Base-by-base conservation (phyloP, 352 stramenopile genomes). In the Phytopythium helicoides region DNA sequence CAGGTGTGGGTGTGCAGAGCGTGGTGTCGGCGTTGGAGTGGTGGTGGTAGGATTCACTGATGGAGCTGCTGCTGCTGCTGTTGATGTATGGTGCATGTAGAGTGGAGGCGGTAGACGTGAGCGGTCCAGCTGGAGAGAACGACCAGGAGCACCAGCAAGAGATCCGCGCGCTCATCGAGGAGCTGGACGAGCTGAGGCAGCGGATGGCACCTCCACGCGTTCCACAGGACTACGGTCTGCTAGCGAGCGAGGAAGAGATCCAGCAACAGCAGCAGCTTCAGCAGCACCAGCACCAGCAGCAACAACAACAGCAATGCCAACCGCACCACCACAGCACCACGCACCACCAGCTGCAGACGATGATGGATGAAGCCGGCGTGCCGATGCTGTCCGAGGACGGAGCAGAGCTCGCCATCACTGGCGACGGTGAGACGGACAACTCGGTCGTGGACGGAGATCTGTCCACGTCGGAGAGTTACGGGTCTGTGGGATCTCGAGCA, bases 141-240 rank as follows among this genome's bases (percentile, higher is more conserved):
- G 39, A 46, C 39, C 8, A 35, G 14, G 82, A 81, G 51, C 73
- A 85, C 42, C 62, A 73, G 23, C 46, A 75, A 37, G 71, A 89
- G 61, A 87, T 89, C 38, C 58, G 60, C 62, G 46, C 57, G 50
- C 41, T 89, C 7, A 73, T 89, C 19, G 52, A 73, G 1, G 79
- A 89, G 47, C 54, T 89, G 10, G 76, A 87, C 52, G 56, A 62
- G 1, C 60, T 89, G 6, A 73, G 78, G 16, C 73, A 73, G 25
- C 55, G 39, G 3, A 5, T 52, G 52, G 39, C 42, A 40, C 47
- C 57, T 39, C 18, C 44, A 5, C 47, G 63, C 3, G 38, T 47
- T 3, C 19, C 47, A 2, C 12, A 70, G 1, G 64, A 71, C 25
- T 71, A 68, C 48, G 58, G 71, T 8, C 42, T 22, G 3, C 22